A percentile compares a stretch with the other conserved stretches of the same genome.
Conservation (phyloP, 2,329 filamentous ascomycete species). For the Tricladium varicosporioides region DNA sequence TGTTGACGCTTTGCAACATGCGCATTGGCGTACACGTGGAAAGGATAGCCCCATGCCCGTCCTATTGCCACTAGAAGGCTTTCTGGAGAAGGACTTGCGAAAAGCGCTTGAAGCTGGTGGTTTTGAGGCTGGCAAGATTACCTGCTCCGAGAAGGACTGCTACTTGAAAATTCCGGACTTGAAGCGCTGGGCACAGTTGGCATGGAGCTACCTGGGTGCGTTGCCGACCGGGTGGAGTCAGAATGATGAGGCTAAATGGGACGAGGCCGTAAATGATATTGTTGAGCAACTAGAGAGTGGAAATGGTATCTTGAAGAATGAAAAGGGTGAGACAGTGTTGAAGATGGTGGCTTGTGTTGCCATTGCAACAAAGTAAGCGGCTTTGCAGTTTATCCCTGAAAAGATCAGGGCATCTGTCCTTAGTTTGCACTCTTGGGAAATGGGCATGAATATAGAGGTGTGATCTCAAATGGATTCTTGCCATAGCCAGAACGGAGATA, state of each 20-base stretch:
- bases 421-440: neutral
- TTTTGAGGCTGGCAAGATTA: constrained; percentile 5
- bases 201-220: constrained; percentile 14
- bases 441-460: neutral
- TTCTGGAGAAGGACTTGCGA: constrained; percentile 5
- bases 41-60: constrained; percentile 3
- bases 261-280: constrained; percentile 7
- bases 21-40: constrained; percentile 4
- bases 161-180: constrained; percentile 2
- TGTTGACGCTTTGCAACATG: neutral
- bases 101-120: constrained; percentile 2
- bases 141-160: neutral
- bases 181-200: constrained; percentile 3
- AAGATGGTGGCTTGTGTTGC: constrained; percentile 10
- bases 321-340: constrained; percentile 6
- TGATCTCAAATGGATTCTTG: neutral
- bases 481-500: neutral
- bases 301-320: constrained; percentile 1
- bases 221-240: constrained; percentile 5
- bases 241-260: constrained; percentile 15
- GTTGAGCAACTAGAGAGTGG: constrained; percentile 4
- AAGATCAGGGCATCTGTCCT: neutral
- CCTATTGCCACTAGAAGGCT: constrained; percentile 1
- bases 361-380: constrained; percentile 7
- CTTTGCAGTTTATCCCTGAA: neutral